These are phyloP conservation scores for Aureobasidium sp. DNA, from an alignment of 2,329 filamentous ascomycete species.

Conservation along the genomic window DNA sequence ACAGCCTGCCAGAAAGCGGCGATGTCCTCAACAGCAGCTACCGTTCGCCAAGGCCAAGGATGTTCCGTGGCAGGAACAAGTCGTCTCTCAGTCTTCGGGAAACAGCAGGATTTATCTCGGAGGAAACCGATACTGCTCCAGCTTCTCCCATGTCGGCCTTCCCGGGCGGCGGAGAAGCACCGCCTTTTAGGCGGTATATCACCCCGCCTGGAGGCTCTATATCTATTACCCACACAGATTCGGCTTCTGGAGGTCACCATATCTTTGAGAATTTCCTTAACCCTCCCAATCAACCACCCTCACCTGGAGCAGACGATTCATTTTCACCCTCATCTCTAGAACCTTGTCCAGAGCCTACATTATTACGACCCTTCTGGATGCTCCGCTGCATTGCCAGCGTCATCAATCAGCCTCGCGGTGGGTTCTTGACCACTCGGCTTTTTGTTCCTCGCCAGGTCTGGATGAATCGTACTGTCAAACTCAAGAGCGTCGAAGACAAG, in stretches of 20 bases:
- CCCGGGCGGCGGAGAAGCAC: conserved; percentile 4
- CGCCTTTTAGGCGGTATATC: conserved; percentile 1
- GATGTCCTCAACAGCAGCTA: not conserved
- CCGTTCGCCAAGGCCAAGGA: conserved; percentile 19
- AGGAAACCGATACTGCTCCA: conserved; percentile 14
- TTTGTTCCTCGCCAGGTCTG: conserved; percentile 91
- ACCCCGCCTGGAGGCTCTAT: conserved; percentile 4
- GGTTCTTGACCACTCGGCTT: conserved; percentile 82
- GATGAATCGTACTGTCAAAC: conserved; percentile 86
- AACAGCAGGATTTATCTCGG: conserved; percentile 52
- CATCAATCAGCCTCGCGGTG: conserved; percentile 80
- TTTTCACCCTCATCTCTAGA: conserved; percentile 70
- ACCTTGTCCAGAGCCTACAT: conserved; percentile 78
- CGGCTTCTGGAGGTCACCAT: conserved; percentile 58
- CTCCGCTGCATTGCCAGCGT: conserved; percentile 94
- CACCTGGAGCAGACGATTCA: conserved; percentile 32
- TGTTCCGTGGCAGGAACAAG: conserved; percentile 40
- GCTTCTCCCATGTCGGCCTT: conserved; percentile 16
- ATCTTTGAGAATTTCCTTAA: conserved; percentile 59
- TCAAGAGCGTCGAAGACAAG: conserved; percentile 89
- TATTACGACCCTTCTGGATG: conserved; percentile 94
- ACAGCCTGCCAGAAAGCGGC: conserved; percentile 13
- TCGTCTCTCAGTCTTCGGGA: conserved; percentile 58
- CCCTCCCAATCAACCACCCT: conserved; percentile 20
- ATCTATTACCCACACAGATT: conserved; percentile 1